A percentile compares a stretch with the other conserved stretches of the same genome.
Conservation (phyloP, 176 grass and related monocot species). For the Ananas comosus region DNA sequence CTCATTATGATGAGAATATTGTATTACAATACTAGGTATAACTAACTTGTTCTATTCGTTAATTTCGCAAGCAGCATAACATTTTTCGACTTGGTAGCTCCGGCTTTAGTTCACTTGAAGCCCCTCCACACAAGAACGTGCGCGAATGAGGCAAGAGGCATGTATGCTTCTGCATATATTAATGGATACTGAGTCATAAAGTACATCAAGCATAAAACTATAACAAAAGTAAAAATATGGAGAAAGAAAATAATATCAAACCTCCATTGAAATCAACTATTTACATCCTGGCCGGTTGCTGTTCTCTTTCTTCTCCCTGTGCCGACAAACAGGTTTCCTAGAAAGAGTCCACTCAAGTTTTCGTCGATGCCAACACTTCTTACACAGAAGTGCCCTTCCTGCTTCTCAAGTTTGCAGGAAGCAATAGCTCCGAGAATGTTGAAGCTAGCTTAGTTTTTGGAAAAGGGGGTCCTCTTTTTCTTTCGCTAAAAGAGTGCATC, state of each 20-base stretch:
- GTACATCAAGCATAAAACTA: neutral
- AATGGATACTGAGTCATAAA: neutral
- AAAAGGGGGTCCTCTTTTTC: neutral
- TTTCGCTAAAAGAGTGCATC: too few relatives aligned
- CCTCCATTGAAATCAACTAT: neutral
- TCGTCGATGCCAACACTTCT: neutral
- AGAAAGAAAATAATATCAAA: neutral
- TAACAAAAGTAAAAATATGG: neutral
- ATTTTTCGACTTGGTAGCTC: neutral
- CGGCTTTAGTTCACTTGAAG: neutral
- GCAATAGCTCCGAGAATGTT: conserved; percentile 24
- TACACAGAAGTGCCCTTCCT: conserved; percentile 9
- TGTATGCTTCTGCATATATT: neutral
- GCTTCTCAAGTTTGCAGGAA: conserved; percentile 17
- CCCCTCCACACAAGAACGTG: neutral
- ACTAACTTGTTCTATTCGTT: neutral
- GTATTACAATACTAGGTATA: neutral
- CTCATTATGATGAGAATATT: neutral
- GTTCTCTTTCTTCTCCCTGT: neutral
- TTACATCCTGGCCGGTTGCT: neutral
- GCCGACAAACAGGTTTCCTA: neutral
- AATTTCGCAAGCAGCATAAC: neutral
- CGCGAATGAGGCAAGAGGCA: neutral
- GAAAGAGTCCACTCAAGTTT: neutral
- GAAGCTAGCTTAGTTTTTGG: neutral